Evolutionary conservation across 352 stramenopile species (phyloP).

Genomic region (Phytophthora syringae): DNA sequence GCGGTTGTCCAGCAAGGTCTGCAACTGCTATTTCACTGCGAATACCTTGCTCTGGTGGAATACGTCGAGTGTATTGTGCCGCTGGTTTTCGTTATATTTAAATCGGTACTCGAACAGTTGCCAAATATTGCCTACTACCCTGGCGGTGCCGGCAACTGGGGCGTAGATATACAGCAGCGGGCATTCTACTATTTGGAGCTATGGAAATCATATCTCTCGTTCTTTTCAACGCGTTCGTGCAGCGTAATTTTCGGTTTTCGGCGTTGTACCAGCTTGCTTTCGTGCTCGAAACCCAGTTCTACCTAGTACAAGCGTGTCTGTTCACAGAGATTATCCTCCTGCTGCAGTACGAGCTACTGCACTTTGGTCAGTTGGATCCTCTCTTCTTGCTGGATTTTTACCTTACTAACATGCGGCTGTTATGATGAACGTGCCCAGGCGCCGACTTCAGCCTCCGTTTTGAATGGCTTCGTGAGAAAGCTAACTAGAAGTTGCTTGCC

Average conservation of each 20-base stretch:
- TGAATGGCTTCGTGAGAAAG: conserved; percentile 9
- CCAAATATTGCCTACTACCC: conserved; percentile 36
- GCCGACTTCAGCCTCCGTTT: conserved; percentile 11
- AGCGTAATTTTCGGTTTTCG: conserved; percentile 35
- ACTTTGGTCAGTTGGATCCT: conserved; percentile 15
- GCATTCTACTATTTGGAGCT: conserved; percentile 19
- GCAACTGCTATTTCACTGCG: background rate
- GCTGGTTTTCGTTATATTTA: background rate
- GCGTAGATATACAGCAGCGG: background rate
- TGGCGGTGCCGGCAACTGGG: background rate
- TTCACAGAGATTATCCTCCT: background rate
- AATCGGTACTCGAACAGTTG: conserved; percentile 33
- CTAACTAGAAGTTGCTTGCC: too few species aligned
- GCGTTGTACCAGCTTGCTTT: conserved; percentile 36
- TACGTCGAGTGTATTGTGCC: background rate
- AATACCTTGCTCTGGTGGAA: background rate
- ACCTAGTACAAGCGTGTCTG: conserved; percentile 3
- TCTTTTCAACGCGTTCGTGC: too few species aligned
- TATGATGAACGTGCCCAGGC: too few species aligned
- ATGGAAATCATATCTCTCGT: conserved; percentile 21
- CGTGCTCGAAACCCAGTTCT: conserved; percentile 37
- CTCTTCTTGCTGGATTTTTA: too few species aligned
- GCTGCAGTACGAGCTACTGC: conserved; percentile 9
- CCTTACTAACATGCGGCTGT: background rate
- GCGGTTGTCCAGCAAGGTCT: background rate